Base-by-base conservation (phyloP, 2,329 filamentous ascomycete species). In the Byssoonygena ceratinophila region DNA sequence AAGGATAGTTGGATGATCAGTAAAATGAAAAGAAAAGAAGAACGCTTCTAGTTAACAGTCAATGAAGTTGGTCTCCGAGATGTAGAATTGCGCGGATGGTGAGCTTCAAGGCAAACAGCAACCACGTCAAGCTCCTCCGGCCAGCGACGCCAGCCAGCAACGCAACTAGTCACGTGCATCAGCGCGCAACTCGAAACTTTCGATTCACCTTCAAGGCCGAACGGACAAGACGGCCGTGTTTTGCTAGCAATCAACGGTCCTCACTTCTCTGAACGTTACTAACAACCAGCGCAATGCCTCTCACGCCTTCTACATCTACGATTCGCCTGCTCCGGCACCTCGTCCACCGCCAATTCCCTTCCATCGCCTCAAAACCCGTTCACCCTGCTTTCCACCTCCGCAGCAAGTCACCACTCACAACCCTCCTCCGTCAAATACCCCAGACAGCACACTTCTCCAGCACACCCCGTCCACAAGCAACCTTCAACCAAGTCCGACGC, bases 401-500 rank as follows among this genome's bases (percentile, higher is more conserved):
- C 52, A 51, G 29, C 37, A 34, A 54, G 57, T 51, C 56, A 57
- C 51, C 57, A 60, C 54, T 66, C 45, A 50, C 66, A 66, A 56
- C 53, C 32, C 46, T 53, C 31, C 52, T 53, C 53, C 41, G 61
- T 48, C 54, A 63, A 20, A 39, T 48, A 52, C 34, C 55, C 62
- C 16, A 54, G 63, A n/a, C 55, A 46, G 72, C 74, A 53, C 60
- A 71, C 57, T 83, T 84, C 69, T 77, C 78, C n/a, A 76, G 76
- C 32, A 80, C 83, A 0, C 71, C 79, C 0, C 63, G 73, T 27
- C 73, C 71, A 53, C 71, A 72, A 59, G 80, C 84, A 51, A 89
- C 85, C 7, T 76, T 85, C 60, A 87, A 84, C 72, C 85, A 89
- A 68, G 81, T 88, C 54, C 75, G 84, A 16, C 77, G 79, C 57